Evolutionary conservation across 176 grass and related monocot genomes (phyloP), one percentile per base, ranked within the genome.

Genomic region (Cenchrus americanus): DNA sequence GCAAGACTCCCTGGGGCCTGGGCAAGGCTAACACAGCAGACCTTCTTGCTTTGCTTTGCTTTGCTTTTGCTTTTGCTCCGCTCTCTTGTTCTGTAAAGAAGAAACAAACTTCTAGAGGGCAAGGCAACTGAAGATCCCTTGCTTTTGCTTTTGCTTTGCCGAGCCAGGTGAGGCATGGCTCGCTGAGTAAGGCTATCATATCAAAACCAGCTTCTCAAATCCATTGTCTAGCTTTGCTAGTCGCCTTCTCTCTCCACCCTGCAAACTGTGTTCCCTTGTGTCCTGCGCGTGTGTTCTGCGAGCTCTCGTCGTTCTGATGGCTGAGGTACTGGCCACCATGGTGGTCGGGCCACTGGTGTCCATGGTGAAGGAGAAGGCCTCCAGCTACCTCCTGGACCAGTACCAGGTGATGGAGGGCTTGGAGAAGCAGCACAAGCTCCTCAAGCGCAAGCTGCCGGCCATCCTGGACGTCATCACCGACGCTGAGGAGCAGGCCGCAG

Each of bases 281-380:
- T 23, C 14, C 51, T 53, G 51, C 51, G 3, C 14, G 14, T 23
- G 58, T 61, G 58, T 11, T 61, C 1, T 59, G 21, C 4, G 51
- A 61, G 58, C 55, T 61, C n/a, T n/a, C 11, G 58, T 9, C 3
- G 8, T 10, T n/a, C 6, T n/a, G 3, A 61, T 61, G 58, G 58
- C 58, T 11, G 58, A 61, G 58, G 58, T 61, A 23, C 58, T 61
- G n/a, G 58, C 58, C n/a, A 12, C 58, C 58, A 61, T 61, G 58
- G 58, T 61, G 58, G 58, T 61, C 10, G 9, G 58, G 58, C n/a
- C 58, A 5, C 58, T 61, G n/a, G 0, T 61, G 2, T 61, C 58
- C 58, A 61, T 61, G 58, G 58, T 24, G 58, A 61, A 61, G 58
- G 58, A 61, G 58, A 61, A 61, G n/a, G 58, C 58, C n/a, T 61